Conservation (phyloP, 345 rosid species). For the Citrus mangshanensis region DNA sequence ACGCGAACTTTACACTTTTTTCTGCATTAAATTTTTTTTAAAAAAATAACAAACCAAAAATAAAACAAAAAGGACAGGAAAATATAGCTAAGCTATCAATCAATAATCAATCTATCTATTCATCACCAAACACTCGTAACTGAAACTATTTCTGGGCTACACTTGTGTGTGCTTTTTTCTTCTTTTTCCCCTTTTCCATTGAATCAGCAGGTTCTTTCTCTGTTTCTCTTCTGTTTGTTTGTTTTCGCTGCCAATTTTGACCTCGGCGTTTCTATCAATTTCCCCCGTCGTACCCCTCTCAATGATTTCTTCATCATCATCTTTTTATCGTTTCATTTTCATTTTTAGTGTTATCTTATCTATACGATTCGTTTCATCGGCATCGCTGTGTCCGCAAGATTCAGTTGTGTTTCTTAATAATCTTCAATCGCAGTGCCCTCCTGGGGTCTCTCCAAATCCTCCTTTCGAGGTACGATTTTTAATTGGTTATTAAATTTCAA, state of each 20-base stretch:
- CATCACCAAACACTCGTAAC: background rate
- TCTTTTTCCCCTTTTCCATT: too few relatives aligned
- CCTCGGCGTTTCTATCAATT: slow-evolving; percentile 3
- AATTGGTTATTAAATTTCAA: background rate
- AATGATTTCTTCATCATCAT: slow-evolving; percentile 28
- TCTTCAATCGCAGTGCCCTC: slow-evolving; percentile 55
- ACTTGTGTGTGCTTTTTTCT: background rate
- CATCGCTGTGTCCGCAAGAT: slow-evolving; percentile 40
- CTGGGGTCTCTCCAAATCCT: slow-evolving; percentile 49
- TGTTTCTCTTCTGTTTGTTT: background rate
- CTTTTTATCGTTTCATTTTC: slow-evolving; percentile 24
- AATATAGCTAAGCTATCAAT: background rate
- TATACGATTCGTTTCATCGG: slow-evolving; percentile 28
- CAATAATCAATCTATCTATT: background rate
- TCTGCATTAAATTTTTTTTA: background rate
- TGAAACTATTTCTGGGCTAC: background rate
- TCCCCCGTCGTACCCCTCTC: background rate
- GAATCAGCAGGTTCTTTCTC: background rate
- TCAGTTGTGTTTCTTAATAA: slow-evolving; percentile 37
- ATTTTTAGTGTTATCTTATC: slow-evolving; percentile 29
- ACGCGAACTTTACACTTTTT: background rate
- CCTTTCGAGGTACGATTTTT: slow-evolving; percentile 51
- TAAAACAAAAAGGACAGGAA: background rate
- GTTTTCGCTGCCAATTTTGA: slow-evolving; percentile 12
- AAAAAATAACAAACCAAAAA: background rate